A percentile compares a stretch with the other conserved stretches of the same genome.
Evolutionary conservation across 768 basidiomycete species (phyloP).

Genomic region (Amanita thiersii): DNA sequence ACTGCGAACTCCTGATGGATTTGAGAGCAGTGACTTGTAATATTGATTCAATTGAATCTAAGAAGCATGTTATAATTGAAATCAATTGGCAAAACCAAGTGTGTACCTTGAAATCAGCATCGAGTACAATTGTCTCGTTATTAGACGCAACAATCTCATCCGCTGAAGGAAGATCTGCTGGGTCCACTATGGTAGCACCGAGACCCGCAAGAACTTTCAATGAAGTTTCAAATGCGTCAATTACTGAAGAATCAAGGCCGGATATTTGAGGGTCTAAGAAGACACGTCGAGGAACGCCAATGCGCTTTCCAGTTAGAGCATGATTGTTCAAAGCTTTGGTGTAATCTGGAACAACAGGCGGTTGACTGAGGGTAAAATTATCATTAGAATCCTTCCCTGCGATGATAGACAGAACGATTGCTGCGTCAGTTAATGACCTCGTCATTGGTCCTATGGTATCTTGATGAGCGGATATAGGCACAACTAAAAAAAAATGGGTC

Average conservation of each 20-base stretch:
- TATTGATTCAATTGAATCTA: slow-evolving; percentile 49
- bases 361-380: slow-evolving; percentile 46
- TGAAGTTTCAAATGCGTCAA: slow-evolving; percentile 30
- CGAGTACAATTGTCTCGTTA: slow-evolving; percentile 49
- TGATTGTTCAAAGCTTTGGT: slow-evolving; percentile 40
- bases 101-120: slow-evolving; percentile 50
- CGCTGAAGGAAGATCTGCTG: slow-evolving; percentile 51
- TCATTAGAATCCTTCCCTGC: slow-evolving; percentile 49
- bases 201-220: slow-evolving; percentile 27
- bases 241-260: slow-evolving; percentile 26
- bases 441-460: slow-evolving; percentile 54
- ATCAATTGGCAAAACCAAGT: neutral
- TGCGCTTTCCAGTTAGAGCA: slow-evolving; percentile 41
- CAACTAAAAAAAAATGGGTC: slow-evolving; percentile 30
- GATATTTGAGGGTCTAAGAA: slow-evolving; percentile 25
- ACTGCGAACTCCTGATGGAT: slow-evolving; percentile 47
- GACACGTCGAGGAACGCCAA: slow-evolving; percentile 42
- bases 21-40: slow-evolving; percentile 34
- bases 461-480: slow-evolving; percentile 49
- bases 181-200: slow-evolving; percentile 51
- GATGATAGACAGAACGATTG: slow-evolving; percentile 47
- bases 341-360: slow-evolving; percentile 44
- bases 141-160: slow-evolving; percentile 38
- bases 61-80: slow-evolving; percentile 2
- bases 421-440: slow-evolving; percentile 45